These are phyloP conservation scores for Pseudogymnoascus sp. DNA, from an alignment of 2,329 filamentous ascomycete species.

Conservation along the genomic window DNA sequence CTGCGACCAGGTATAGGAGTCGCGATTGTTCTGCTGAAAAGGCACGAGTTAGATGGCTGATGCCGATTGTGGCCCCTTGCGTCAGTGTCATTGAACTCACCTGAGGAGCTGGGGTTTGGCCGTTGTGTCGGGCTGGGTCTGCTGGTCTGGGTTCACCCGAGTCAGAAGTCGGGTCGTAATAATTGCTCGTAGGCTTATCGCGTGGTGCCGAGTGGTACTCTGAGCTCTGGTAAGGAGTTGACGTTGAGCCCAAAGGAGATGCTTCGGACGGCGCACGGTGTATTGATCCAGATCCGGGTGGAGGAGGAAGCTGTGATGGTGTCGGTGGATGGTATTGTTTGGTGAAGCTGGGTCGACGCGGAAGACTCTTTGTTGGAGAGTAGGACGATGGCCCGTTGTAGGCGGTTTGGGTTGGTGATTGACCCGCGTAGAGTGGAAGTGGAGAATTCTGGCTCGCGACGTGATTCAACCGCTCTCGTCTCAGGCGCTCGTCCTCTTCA, in stretches of 20 bases:
- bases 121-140: constrained; percentile 25
- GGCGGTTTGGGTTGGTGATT: constrained; percentile 22
- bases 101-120: constrained; percentile 23
- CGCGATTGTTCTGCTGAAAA: constrained; percentile 35
- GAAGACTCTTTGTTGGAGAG: constrained; percentile 23
- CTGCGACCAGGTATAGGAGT: constrained; percentile 40
- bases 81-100: constrained; percentile 17
- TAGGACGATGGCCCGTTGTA: constrained; percentile 18
- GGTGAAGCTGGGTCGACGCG: constrained; percentile 24
- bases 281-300: constrained; percentile 16
- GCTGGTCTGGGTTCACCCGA: constrained; percentile 32
- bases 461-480: constrained; percentile 23
- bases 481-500: constrained; percentile 19
- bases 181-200: constrained; percentile 35
- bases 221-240: constrained; percentile 22
- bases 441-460: constrained; percentile 22
- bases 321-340: constrained; percentile 23
- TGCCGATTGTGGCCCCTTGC: constrained; percentile 3
- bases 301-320: constrained; percentile 20
- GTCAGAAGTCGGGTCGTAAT: constrained; percentile 38
- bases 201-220: constrained; percentile 28
- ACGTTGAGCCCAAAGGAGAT: constrained; percentile 20
- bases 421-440: constrained; percentile 16
- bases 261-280: constrained; percentile 23
- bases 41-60: constrained; percentile 3